Conservation (phyloP, 345 rosid species). For the Firmiana major region DNA sequence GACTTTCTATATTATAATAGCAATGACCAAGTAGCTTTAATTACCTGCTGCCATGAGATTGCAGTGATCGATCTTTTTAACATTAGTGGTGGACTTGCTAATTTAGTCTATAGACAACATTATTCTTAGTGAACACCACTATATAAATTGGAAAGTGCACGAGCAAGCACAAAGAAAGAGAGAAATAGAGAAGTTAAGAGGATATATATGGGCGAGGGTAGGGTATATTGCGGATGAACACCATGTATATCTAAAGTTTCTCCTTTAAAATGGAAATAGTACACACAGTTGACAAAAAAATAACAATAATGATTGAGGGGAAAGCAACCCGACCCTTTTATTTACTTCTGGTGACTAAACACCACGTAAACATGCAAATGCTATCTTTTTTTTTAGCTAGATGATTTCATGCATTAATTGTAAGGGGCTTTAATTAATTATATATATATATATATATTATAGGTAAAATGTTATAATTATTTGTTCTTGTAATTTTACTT, state of each 20-base stretch:
- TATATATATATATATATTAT: no score
- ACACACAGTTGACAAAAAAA: background rate
- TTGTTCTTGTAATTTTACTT: background rate
- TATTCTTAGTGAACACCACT: background rate
- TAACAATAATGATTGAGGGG: background rate
- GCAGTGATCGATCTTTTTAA: background rate
- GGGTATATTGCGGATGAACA: background rate
- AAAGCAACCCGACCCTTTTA: background rate
- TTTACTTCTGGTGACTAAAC: background rate
- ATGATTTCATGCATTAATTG: background rate
- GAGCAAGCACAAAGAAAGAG: background rate
- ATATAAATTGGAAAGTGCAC: background rate
- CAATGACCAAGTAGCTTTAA: background rate
- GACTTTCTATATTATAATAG: background rate
- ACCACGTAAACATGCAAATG: background rate
- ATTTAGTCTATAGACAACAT: background rate
- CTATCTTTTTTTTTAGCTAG: background rate
- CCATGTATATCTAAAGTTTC: background rate
- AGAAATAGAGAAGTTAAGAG: background rate
- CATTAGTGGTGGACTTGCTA: background rate
- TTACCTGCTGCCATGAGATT: background rate
- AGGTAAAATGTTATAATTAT: background rate
- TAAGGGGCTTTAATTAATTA: background rate
- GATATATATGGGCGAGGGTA: background rate
- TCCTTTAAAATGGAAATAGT: background rate